Evolutionary conservation across 306 rosid species (phyloP).

Genomic region (Quercus dentata): DNA sequence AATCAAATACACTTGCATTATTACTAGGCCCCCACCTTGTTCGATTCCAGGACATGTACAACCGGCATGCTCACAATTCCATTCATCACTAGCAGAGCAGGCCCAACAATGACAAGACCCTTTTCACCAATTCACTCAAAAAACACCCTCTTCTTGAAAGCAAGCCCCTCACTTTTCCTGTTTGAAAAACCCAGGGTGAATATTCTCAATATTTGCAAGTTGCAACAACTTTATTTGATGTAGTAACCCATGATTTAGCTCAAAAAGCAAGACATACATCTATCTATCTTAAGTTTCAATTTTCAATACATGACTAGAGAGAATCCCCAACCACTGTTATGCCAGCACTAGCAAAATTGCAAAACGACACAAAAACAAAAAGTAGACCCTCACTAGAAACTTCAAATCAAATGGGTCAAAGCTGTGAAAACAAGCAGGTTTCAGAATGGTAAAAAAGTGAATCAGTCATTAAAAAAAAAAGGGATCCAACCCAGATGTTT

Average conservation of each 20-base stretch:
- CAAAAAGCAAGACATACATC: slow-evolving; percentile 43
- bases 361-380: slow-evolving; percentile 31
- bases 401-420: slow-evolving; percentile 51
- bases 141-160: neutral
- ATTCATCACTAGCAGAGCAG: slow-evolving; percentile 12
- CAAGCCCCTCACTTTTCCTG: slow-evolving; percentile 26
- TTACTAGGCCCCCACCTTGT: slow-evolving; percentile 33
- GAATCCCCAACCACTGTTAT: slow-evolving; percentile 30
- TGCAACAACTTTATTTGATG: slow-evolving; percentile 27
- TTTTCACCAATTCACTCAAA: slow-evolving; percentile 32
- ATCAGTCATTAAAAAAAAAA: slow-evolving; percentile 5
- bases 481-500: slow-evolving; percentile 46
- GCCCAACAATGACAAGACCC: slow-evolving; percentile 41
- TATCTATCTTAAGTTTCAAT: neutral
- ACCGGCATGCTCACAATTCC: slow-evolving; percentile 41
- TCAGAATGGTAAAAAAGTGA: slow-evolving; percentile 37
- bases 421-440: slow-evolving; percentile 33
- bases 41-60: slow-evolving; percentile 30
- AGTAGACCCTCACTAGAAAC: slow-evolving; percentile 29
- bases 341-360: slow-evolving; percentile 6
- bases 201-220: slow-evolving; percentile 17
- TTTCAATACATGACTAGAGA: slow-evolving; percentile 19
- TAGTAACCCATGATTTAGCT: slow-evolving; percentile 38
- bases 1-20: slow-evolving; percentile 26
- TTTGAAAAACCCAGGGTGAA: slow-evolving; percentile 21